These are phyloP conservation scores for Annona squamosa DNA, from an alignment of 164 flowering plant species.

Conservation along the genomic window DNA sequence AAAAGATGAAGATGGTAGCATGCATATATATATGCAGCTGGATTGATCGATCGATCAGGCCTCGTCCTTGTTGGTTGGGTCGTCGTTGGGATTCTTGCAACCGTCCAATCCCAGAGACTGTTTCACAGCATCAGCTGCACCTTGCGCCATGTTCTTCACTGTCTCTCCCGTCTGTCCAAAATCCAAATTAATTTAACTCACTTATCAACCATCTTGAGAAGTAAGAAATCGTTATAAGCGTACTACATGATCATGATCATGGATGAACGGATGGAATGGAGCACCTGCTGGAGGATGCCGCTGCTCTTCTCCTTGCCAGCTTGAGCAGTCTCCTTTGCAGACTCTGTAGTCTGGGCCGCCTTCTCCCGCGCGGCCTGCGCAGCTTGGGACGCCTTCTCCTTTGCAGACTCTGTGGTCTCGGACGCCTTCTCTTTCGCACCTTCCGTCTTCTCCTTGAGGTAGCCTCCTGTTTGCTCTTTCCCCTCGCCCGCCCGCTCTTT, in stretches of 20 bases:
- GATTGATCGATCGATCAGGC: background rate
- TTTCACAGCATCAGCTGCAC: conserved; percentile 16
- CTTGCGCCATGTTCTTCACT: conserved; percentile 13
- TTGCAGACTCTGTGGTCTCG: background rate
- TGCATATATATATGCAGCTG: too few species aligned
- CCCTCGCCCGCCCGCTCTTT: background rate
- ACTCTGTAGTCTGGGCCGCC: background rate
- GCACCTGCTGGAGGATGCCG: conserved; percentile 13
- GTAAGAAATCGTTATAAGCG: background rate
- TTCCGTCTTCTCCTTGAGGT: background rate
- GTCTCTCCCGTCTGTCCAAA: conserved; percentile 12
- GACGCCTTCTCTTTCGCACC: background rate
- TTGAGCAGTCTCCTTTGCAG: conserved; percentile 3
- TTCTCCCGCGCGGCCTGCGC: conserved; percentile 5
- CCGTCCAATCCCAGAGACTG: conserved; percentile 15
- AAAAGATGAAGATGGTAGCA: too few species aligned
- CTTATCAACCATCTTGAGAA: background rate
- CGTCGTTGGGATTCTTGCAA: background rate
- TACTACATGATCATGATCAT: background rate
- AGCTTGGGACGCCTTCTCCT: background rate
- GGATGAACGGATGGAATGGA: background rate
- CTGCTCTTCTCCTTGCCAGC: conserved; percentile 10
- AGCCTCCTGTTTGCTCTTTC: background rate
- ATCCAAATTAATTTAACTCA: background rate
- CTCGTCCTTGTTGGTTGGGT: background rate